Evolutionary conservation across 192 early-diverging fungal species (phyloP), one percentile per base, ranked within the genome.

Genomic region (Mortierella alpina): DNA sequence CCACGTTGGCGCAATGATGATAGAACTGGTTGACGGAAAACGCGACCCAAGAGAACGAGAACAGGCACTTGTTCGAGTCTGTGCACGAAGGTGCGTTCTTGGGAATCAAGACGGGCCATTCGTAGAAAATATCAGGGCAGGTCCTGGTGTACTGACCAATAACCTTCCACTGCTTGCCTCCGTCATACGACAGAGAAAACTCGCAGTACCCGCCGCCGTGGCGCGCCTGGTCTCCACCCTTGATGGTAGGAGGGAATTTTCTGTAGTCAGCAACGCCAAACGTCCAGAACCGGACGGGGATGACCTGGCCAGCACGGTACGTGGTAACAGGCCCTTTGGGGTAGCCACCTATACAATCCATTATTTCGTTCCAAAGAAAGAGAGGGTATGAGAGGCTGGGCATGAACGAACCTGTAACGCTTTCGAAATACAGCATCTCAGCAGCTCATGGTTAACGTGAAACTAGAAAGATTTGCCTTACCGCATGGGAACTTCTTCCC

Each of bases 1-100:
- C 75, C 18, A 93, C 78, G 77, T 92, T 89, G 57, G 88, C 91
- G 63, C 91, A 92, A 81, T 91, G 89, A 84, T 89, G 90, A 83
- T 93, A 93, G 70, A 88, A 92, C 83, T 93, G 91, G 53, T 89
- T 84, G 68, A 88, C 89, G 7, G 89, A 86, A 7, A 87, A 62
- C 9, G 91, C 89, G 39, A 90, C 91, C 92, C 92, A 93, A n/a
- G 88, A 70, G 87, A 90, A 90, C 13, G 73, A 42, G 48, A 76
- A 75, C 40, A 82, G 20, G 23, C 77, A 80, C 66, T 80, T 52
- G 59, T 66, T 54, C n/a, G 70, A 67, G 23, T 56, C 55, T n/a
- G 64, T 62, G 57, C 77, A 80, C 17, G 58, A 49, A 20, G 77
- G 77, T 31, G 54, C 77, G 57, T 72, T 80, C 10, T 67, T 54